Conservation (phyloP, 768 basidiomycete genomes). For the Inosperma sp. region DNA sequence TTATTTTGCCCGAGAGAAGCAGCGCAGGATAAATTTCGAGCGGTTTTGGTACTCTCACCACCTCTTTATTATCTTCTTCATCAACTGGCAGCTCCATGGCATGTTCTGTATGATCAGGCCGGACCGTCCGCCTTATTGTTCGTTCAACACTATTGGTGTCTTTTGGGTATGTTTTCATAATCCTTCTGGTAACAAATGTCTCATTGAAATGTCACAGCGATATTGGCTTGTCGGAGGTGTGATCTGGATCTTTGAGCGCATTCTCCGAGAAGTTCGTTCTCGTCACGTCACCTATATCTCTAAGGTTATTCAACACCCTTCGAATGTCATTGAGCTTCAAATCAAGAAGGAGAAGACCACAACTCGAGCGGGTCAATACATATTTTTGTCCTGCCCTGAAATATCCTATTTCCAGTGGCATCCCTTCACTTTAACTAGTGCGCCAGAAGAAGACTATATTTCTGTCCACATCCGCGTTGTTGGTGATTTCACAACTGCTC, state of each 20-base stretch:
- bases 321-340: conserved; percentile 90
- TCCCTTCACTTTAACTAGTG: conserved; percentile 91
- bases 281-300: conserved; percentile 89
- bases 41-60: conserved; percentile 88
- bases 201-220: conserved; percentile 41
- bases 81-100: conserved; percentile 91
- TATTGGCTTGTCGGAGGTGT: conserved; percentile 88
- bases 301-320: conserved; percentile 94
- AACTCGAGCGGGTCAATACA: conserved; percentile 85
- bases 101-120: conserved; percentile 98
- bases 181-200: conserved; percentile 5
- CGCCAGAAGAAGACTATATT: conserved; percentile 93
- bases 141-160: conserved; percentile 78
- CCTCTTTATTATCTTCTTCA: conserved; percentile 89
- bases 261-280: conserved; percentile 88
- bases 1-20: conserved; percentile 80
- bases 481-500: conserved; percentile 86
- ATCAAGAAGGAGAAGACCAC: conserved; percentile 94
- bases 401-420: conserved; percentile 97
- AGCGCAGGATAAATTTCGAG: conserved; percentile 75
- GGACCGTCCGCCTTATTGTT: conserved; percentile 84
- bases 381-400: conserved; percentile 88
- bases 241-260: conserved; percentile 83
- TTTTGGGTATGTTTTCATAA: conserved; percentile 73
- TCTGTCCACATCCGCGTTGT: conserved; percentile 89